phyloP scores from a whole-genome alignment of 2,329 filamentous ascomycete genomes.

The Biscogniauxia marginata region DNA sequence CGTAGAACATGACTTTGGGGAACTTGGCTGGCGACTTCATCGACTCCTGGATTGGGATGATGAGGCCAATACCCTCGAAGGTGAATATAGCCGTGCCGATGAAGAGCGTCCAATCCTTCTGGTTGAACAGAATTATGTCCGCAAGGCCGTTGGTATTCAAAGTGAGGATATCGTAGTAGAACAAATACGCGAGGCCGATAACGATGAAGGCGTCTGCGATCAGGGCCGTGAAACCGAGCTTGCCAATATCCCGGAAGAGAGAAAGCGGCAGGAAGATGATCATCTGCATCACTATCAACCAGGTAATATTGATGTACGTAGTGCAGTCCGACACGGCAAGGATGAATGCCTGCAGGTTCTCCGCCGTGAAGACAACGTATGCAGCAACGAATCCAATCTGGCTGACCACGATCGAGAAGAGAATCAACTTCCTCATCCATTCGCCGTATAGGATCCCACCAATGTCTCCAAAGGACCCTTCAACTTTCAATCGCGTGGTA shows the following conservation, averaged over 20 bases:
- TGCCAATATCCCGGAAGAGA: constrained; percentile 92
- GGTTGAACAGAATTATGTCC: constrained; percentile 89
- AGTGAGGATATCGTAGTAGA: constrained; percentile 91
- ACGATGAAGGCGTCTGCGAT: constrained; percentile 94
- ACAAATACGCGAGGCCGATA: constrained; percentile 86
- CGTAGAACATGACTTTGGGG: constrained; percentile 78
- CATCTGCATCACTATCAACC: constrained; percentile 92
- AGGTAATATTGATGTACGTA: constrained; percentile 80
- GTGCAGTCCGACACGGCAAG: constrained; percentile 86
- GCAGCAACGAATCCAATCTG: constrained; percentile 94
- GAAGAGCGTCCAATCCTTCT: constrained; percentile 91
- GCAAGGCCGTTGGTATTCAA: constrained; percentile 73
- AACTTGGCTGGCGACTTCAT: constrained; percentile 93
- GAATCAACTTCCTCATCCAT: constrained; percentile 84
- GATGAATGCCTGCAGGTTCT: constrained; percentile 94
- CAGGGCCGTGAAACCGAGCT: constrained; percentile 91
- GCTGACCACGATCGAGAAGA: constrained; percentile 89
- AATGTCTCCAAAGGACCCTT: constrained; percentile 97
- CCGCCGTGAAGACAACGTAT: constrained; percentile 94
- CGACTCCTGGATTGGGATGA: constrained; percentile 96
- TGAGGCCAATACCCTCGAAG: constrained; percentile 94
- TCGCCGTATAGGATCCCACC: constrained; percentile 88
- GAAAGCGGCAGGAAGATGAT: constrained; percentile 93
- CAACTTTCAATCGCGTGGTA: constrained; percentile 77
- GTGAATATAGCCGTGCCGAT: constrained; percentile 99